These are phyloP conservation scores for Phytophthora litchii DNA, from an alignment of 352 stramenopile genomes.

Conservation along the genomic window DNA sequence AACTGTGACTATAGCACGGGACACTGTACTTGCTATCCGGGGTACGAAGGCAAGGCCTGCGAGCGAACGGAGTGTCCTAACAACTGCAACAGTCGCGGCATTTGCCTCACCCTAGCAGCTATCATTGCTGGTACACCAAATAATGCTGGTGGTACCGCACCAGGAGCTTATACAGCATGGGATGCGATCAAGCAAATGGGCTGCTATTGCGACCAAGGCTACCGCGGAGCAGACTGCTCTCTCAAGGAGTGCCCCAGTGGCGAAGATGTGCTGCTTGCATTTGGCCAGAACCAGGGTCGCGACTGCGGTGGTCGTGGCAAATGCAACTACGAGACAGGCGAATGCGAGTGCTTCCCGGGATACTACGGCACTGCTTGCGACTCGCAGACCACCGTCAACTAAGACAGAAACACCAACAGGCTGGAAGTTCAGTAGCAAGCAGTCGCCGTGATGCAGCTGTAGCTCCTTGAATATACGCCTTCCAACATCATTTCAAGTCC, in stretches of 20 bases:
- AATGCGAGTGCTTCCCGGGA: slow-evolving; percentile 94
- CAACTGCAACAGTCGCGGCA: slow-evolving; percentile 92
- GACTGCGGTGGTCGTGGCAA: slow-evolving; percentile 95
- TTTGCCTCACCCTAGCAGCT: slow-evolving; percentile 92
- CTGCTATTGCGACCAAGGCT: slow-evolving; percentile 95
- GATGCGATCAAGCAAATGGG: slow-evolving; percentile 94
- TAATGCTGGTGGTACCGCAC: not conserved
- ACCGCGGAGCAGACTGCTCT: slow-evolving; percentile 95
- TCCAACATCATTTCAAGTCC: slow-evolving; percentile 1
- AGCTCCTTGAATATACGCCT: slow-evolving; percentile 14
- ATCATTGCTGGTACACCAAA: slow-evolving; percentile 58
- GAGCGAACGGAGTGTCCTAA: slow-evolving; percentile 94
- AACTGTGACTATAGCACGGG: slow-evolving; percentile 91
- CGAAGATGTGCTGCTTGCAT: slow-evolving; percentile 88
- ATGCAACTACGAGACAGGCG: slow-evolving; percentile 93
- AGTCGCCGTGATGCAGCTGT: not conserved
- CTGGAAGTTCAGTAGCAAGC: not conserved
- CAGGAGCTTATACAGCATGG: slow-evolving; percentile 74
- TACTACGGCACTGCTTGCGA: slow-evolving; percentile 95
- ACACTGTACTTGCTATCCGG: slow-evolving; percentile 90
- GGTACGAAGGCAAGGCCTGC: slow-evolving; percentile 92
- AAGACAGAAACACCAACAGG: slow-evolving; percentile 24
- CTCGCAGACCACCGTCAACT: slow-evolving; percentile 82
- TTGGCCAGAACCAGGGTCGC: slow-evolving; percentile 75
- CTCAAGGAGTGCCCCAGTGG: slow-evolving; percentile 95